Base-by-base conservation (phyloP, 2,329 filamentous ascomycete species). In the Clonostachys solani region DNA sequence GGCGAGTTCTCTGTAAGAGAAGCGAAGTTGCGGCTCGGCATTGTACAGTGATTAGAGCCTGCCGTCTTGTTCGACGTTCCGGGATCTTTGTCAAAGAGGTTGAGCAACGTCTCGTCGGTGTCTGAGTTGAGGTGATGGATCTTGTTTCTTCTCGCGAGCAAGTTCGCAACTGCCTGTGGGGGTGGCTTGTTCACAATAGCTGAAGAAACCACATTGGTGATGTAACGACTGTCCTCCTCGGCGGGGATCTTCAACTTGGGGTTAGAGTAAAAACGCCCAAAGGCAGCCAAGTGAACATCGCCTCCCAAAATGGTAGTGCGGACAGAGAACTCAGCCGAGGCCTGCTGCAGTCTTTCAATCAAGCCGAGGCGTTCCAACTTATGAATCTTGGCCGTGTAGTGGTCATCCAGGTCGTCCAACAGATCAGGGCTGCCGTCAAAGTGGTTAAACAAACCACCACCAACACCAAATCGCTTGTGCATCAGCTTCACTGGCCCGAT, bases 151-250 rank as follows among this genome's bases (percentile, higher is more conserved):
- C 86, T 85, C 49, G 95, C 92, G 46, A 99, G 78, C 43, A 96
- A 81, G 64, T 99, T 95, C 12, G 91, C 91, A 60, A 99, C 87
- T 56, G 70, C 92, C 63, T 86, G 83, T 2, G 92, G 90, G 13
- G 92, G 90, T 3, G 94, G 94, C 57, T 92, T 92, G 64, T 99
- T 96, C 54, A 95, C 92, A 59, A 99, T 97, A 33, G 92, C 92
- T 1, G 92, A 96, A 6, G 91, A 95, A 46, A 97, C 80, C 17
- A 99, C 79, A 60, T 99, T 99, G 44, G 86, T 87, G 83, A 99
- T 97, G 66, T 97, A 97, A 47, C 94, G 83, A 62, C 90, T 87
- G 65, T 99, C 94, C 49, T 85, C 78, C 61, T 92, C 87, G 47
- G 84, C 86, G 1, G 89, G 78, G 34, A 96, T 78, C 46, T 84